Evolutionary conservation across 225 moss, liverwort and hornwort genomes (phyloP).

Genomic region (Polytrichum commune): DNA sequence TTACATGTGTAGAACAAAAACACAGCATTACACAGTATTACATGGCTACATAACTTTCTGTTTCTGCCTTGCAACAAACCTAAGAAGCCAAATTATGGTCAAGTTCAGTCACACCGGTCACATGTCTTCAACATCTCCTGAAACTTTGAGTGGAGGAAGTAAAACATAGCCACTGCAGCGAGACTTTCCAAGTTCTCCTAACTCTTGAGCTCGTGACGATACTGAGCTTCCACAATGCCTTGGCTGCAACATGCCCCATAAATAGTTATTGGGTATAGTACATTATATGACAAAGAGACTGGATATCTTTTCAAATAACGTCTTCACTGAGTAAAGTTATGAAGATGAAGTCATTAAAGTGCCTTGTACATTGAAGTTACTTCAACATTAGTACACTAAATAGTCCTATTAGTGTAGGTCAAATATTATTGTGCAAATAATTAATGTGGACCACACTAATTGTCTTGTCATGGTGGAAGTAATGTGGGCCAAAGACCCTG

Average conservation of each 20-base stretch:
- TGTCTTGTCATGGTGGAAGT: too few relatives aligned
- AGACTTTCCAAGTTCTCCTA: background rate
- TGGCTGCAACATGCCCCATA: constrained; percentile 17
- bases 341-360: too few relatives aligned
- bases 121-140: constrained; percentile 2
- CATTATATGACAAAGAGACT: background rate
- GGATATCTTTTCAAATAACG: background rate
- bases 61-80: background rate
- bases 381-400: too few relatives aligned
- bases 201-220: background rate
- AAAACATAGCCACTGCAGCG: constrained; percentile 10
- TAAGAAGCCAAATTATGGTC: background rate
- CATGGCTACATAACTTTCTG: background rate
- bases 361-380: too few relatives aligned
- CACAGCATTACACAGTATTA: background rate
- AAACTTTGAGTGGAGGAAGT: constrained; percentile 6
- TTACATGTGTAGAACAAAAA: too few relatives aligned
- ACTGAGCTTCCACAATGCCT: constrained; percentile 30
- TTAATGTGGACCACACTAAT: too few relatives aligned
- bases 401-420: too few relatives aligned
- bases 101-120: background rate
- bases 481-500: too few relatives aligned
- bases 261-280: too few relatives aligned
- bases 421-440: too few relatives aligned
- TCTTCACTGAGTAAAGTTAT: background rate